A percentile compares a stretch with the other conserved stretches of the same genome.
Conservation (phyloP, 495 filamentous ascomycete genomes). For the Neurospora sp. region DNA sequence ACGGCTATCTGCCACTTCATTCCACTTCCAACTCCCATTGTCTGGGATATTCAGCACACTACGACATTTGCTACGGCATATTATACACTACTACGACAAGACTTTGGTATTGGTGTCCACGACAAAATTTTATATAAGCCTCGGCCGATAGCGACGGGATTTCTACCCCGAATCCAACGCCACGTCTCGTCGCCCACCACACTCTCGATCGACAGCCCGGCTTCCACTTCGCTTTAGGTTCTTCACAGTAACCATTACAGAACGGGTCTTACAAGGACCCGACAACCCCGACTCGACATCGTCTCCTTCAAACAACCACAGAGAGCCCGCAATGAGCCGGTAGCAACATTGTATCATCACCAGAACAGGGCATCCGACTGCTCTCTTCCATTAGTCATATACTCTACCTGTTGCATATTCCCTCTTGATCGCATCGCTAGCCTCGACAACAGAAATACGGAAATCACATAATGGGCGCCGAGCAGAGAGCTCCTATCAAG, state of each 20-base stretch:
- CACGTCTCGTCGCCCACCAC: neutral
- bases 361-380: conserved; percentile 9
- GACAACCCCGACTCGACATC: neutral
- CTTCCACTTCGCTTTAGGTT: neutral
- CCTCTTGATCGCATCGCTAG: neutral
- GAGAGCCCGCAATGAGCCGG: conserved; percentile 6
- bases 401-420: neutral
- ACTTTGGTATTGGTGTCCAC: neutral
- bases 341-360: conserved; percentile 1
- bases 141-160: neutral
- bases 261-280: neutral
- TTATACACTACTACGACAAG: neutral
- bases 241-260: neutral
- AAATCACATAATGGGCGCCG: conserved; percentile 4
- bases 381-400: neutral
- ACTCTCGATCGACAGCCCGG: neutral
- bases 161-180: neutral
- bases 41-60: neutral
- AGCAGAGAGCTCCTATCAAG: conserved; percentile 45
- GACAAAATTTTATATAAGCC: neutral
- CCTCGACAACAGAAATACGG: neutral
- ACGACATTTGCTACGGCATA: neutral
- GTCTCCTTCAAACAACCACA: neutral
- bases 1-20: neutral
- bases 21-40: neutral